Evolutionary conservation across 2,329 filamentous ascomycete species (phyloP).

Genomic region (Ophiostoma sp.): DNA sequence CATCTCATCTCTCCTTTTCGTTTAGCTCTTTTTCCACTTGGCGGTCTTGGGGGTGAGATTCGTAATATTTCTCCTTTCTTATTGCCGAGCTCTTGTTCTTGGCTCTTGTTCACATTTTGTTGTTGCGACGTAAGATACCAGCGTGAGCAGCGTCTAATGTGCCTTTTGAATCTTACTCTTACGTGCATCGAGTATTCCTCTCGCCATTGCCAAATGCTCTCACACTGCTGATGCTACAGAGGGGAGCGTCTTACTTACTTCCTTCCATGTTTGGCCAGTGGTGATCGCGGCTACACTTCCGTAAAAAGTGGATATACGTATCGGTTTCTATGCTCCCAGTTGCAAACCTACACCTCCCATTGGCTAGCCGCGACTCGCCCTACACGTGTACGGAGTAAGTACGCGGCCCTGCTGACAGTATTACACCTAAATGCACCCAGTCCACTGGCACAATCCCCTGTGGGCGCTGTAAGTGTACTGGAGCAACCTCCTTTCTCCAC

Average conservation of each 20-base stretch:
- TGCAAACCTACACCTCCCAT: slow-evolving; percentile 22
- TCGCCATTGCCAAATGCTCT: no score
- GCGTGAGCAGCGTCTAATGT: no score
- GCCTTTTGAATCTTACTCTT: no score
- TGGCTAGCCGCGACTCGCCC: slow-evolving; percentile 14
- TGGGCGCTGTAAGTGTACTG: not conserved
- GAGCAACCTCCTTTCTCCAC: slow-evolving; percentile 13
- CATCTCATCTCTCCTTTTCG: not conserved
- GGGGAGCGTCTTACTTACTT: not conserved
- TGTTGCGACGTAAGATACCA: not conserved
- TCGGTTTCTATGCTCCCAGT: not conserved
- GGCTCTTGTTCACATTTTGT: not conserved
- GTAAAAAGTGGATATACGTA: not conserved
- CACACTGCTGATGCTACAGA: no score
- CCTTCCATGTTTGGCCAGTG: not conserved
- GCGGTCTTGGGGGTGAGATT: not conserved
- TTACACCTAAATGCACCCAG: not conserved
- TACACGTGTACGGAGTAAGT: slow-evolving; percentile 18
- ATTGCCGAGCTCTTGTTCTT: not conserved
- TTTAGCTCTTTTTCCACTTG: not conserved
- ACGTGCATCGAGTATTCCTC: no score
- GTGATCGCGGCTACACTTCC: not conserved
- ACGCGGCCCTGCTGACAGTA: slow-evolving; percentile 13
- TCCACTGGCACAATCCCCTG: not conserved
- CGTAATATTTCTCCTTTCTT: not conserved